Evolutionary conservation across 257 asterid species (phyloP), one percentile per base, ranked within the genome.

Genomic region (Lantana camara): DNA sequence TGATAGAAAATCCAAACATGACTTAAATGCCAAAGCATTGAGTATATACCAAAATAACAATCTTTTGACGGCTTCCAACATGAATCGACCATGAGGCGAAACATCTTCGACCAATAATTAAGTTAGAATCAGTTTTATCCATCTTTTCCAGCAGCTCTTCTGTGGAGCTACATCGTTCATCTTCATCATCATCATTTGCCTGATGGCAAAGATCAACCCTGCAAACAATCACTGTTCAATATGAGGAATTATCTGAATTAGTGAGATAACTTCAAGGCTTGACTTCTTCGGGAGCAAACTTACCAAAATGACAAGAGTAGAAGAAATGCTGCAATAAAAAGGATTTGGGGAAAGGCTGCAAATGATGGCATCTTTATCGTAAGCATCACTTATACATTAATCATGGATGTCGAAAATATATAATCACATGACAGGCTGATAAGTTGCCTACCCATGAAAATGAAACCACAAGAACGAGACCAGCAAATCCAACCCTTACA

Each of bases 201-300:
- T 87, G 95, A 81, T 93, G 99, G 69, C 97, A 90, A 60, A 93
- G 96, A 79, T 93, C 99, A 60, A 93, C 95, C 99, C 99, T 93
- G 84, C 57, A 82, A 82, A 73, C 58, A 70, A 76, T 74, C 57
- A 38, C 56, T 56, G 5, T 5, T 51, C 21, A 29, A 53, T 8
- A 50, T 59, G 65, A 75, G 20, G 49, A 29, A 29, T 24, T 48
- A 23, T 41, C 32, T 37, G 38, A 46, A 44, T 44, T 7, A 42
- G 30, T 35, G 53, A 58, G 51, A 42, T 13, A 15, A 12, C 41
- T 46, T 55, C 48, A 41, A 61, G 19, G 24, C 34, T 56, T 27
- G 15, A 67, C 23, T 74, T 46, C 55, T 61, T 42, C 47, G 52
- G n/a, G 52, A 66, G 42, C 49, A 16, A 72, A 72, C 92, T 75